Evolutionary conservation across 2,329 filamentous ascomycete species (phyloP), one percentile per base, ranked within the genome.

Genomic region (Rhexocercosporidium sp.): DNA sequence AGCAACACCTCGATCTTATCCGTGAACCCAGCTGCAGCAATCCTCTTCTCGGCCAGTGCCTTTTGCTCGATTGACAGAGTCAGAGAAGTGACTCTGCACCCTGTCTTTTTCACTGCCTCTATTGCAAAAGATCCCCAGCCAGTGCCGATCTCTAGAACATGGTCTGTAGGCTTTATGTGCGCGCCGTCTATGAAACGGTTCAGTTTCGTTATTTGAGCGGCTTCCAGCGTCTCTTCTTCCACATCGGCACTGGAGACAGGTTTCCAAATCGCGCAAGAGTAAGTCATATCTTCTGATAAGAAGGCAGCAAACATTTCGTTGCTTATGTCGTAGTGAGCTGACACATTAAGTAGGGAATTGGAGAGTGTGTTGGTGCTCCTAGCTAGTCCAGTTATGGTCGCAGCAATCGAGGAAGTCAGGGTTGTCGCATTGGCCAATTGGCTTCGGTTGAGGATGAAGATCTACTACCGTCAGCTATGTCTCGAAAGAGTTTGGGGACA

Each of bases 91-190:
- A 93, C 87, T 22, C 83, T 82, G 75, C 91, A 93, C 6, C 88
- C 88, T 0, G 89, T 92, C 70, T 79, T 82, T 67, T 83, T 81
- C 0, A 90, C 90, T 0, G 90, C 90, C 69, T 88, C 84, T 49
- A 93, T 92, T 3, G 90, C 90, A 72, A 93, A 89, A 41, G 87
- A 89, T 1, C 91, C 91, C 91, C 90, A 93, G 14, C 91, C 90
- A 1, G 89, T 92, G 2, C 91, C 91, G 63, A 93, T 92, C 72
- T 93, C 91, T 18, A 93, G 79, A 1, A 93, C 86, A 73, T 92
- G 90, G 69, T 93, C 90, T 1, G 83, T 83, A 0, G 82, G 66
- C 69, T 90, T 88, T 70, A 93, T 87, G 57, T 81, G 84, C 16
- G 88, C 87, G 31, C 88, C 88, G 59, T 87, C 81, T 59, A 93